Base-by-base conservation (phyloP, 805 yeast genomes). In the Candida taoyuanica region DNA sequence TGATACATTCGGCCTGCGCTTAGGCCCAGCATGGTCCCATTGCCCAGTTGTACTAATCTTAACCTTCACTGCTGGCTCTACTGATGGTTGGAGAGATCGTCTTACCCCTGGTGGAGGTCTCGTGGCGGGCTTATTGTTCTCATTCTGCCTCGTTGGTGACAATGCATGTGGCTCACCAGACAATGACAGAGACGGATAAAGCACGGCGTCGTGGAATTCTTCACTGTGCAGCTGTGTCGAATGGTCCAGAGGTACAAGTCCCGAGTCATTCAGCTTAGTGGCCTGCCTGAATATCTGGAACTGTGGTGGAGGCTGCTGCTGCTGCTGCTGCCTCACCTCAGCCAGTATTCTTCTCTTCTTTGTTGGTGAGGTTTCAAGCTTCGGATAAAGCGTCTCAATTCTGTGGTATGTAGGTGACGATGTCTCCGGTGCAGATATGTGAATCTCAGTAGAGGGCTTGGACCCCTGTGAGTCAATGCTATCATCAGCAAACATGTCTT, bases 331-430 rank as follows among this genome's bases (percentile, higher is more conserved):
- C 9, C 11, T 21, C 11, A 11, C 7, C 7, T 21, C 24, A 21
- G 24, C 24, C 11, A 21, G 11, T 7, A 21, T 11, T 21, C 24
- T 21, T 21, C 24, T 21, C 11, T 21, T 21, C 24, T 21, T 21
- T 8, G 9, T 21, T 7, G 24, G 24, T 11, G 24, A 21, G 9
- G 24, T 8, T 21, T 21, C 24, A 21, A 28, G 16, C 17, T 15
- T 15, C 11, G 30, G 44, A 25, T 44, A 34, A 2, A 48, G 26
- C 1, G 56, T 56, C 34, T 55, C 59, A 3, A 48, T 43, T 28
- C 50, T 41, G 31, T 56, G 60, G 33, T 51, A 54, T 5, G 52
- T 27, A 2, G 61, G 61, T 2, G 61, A 56, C 2, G 60, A 54
- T 1, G 53, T 45, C 39, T 53, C 58, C 18, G 47, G 41, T 1